Evolutionary conservation across 768 basidiomycete species (phyloP).

Genomic region (Polyporus arcularius): DNA sequence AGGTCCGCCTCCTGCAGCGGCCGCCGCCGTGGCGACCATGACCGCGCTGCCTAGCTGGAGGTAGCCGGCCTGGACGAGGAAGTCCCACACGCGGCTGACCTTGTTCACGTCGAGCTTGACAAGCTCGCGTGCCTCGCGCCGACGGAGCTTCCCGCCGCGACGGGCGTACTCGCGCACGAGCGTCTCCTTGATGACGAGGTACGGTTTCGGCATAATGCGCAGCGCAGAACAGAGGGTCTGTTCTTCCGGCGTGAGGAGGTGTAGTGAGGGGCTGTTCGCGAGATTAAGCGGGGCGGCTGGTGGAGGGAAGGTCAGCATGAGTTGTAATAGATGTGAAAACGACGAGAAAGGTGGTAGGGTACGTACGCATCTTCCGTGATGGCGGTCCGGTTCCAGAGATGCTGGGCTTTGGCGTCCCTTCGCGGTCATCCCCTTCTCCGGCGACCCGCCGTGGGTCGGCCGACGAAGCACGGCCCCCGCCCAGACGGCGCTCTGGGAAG

Average conservation of each 20-base stretch:
- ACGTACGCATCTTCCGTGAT: slow-evolving; percentile 46
- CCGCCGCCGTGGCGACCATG: slow-evolving; percentile 10
- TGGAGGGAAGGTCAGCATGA: not conserved
- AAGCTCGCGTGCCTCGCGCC: slow-evolving; percentile 85
- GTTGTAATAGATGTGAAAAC: not conserved
- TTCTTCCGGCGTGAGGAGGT: slow-evolving; percentile 87
- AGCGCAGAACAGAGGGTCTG: slow-evolving; percentile 86
- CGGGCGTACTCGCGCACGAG: slow-evolving; percentile 92
- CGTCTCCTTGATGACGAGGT: slow-evolving; percentile 93
- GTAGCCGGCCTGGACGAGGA: slow-evolving; percentile 83
- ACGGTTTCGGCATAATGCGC: slow-evolving; percentile 92
- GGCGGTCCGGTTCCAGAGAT: slow-evolving; percentile 36
- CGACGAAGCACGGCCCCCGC: slow-evolving; percentile 51
- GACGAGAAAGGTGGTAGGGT: not conserved
- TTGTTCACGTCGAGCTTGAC: slow-evolving; percentile 95
- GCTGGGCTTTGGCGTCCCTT: slow-evolving; percentile 54
- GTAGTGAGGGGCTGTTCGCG: slow-evolving; percentile 85
- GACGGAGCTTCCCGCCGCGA: slow-evolving; percentile 82
- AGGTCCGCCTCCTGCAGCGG: slow-evolving; percentile 2
- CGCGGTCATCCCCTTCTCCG: slow-evolving; percentile 47
- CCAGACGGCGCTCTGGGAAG: slow-evolving; percentile 51
- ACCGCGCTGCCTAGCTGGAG: slow-evolving; percentile 54
- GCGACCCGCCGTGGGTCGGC: slow-evolving; percentile 56
- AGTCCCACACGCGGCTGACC: slow-evolving; percentile 91
- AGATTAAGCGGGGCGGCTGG: slow-evolving; percentile 77